These are phyloP conservation scores for Pichia sp. DNA, from an alignment of 1,139 yeast genomes.

Conservation along the genomic window DNA sequence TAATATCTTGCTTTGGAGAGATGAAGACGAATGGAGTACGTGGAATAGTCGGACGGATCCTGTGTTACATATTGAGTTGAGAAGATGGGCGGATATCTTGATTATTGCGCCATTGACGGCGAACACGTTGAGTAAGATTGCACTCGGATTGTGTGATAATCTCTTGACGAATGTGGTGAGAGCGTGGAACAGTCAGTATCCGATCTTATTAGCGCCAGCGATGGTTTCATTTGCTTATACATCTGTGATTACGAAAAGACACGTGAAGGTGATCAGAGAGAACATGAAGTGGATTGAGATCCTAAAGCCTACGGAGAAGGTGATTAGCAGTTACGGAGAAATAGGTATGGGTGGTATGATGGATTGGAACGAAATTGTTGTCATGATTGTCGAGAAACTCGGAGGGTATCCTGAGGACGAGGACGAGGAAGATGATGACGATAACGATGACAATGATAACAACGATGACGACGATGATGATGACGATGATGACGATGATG, in stretches of 20 bases:
- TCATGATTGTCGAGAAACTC: constrained; percentile 72
- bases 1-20: constrained; percentile 78
- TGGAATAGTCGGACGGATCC: constrained; percentile 90
- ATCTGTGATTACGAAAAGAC: constrained; percentile 84
- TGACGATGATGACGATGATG: constrained; percentile 43
- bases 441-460: constrained; percentile 42
- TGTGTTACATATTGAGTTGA: constrained; percentile 85
- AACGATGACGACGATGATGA: constrained; percentile 46
- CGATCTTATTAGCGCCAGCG: constrained; percentile 87
- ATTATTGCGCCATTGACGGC: constrained; percentile 90
- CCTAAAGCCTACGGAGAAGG: constrained; percentile 89
- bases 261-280: constrained; percentile 68
- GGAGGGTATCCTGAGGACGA: constrained; percentile 91
- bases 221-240: constrained; percentile 92
- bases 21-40: constrained; percentile 87
- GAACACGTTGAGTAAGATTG: constrained; percentile 85
- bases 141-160: constrained; percentile 88
- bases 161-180: constrained; percentile 82
- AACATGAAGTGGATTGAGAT: constrained; percentile 93
- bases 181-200: constrained; percentile 91
- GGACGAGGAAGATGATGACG: constrained; percentile 39
- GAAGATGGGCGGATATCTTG: constrained; percentile 94
- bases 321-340: constrained; percentile 90
- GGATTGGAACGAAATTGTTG: constrained; percentile 90
- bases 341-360: constrained; percentile 95